Evolutionary conservation across 176 grass and related monocot species (phyloP), one percentile per base, ranked within the genome.

Genomic region (Guadua angustifolia): DNA sequence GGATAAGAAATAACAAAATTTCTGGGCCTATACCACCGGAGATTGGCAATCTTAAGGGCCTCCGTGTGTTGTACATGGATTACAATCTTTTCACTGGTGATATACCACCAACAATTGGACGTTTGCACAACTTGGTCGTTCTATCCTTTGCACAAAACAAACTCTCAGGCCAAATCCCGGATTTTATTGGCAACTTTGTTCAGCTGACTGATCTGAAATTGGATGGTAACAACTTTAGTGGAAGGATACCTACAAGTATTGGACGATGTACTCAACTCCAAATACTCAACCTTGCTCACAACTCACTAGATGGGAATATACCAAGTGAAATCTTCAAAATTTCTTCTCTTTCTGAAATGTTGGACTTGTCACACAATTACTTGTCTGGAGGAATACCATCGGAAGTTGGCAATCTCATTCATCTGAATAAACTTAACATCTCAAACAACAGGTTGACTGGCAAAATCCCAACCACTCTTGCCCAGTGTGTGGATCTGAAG

Each of bases 321-420:
- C 91, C 94, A 12, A 82, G 64, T 5, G 3, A 62, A 6, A 53
- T 94, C 5, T 15, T 88, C 3, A 73, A 50, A 40, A 71, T 94
- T 61, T 74, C 26, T 79, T 84, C 86, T 0, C 77, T 88, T 21
- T 85, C 67, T 13, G 2, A 42, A 59, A 65, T 26, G 3, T 21
- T 91, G 0, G 87, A 97, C 56, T 46, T 91, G 65, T 97, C 94
- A 18, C n/a, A 90, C 59, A 97, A 94, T 62, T 47, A 73, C 21
- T 45, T 97, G 9, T 77, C 26, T 15, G 91, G 87, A 4, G 6
- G 5, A 0, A 22, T 97, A 66, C 79, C 94, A 0, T 18, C 16
- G 8, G 94, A 79, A 36, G 50, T 94, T 6, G 87, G 91, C 5
- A 83, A 21, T 16, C 83, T 97, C 16, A 73, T 79, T 14, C 88